Base-by-base conservation (phyloP, 768 basidiomycete genomes). In the Kwoniella dejecticola region DNA sequence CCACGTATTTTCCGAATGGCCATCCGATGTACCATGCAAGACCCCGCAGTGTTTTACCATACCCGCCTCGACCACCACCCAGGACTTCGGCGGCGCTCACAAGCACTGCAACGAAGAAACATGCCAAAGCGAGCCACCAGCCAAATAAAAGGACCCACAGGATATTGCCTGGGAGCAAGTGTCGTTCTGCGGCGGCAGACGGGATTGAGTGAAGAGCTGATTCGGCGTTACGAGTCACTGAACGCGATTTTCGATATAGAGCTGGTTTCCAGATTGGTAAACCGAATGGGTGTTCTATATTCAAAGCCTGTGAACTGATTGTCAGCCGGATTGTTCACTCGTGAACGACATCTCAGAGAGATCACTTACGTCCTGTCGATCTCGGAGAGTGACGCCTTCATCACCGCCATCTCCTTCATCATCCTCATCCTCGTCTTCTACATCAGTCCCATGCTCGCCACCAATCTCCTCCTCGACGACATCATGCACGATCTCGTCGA, bases 181-280 rank as follows among this genome's bases (percentile, higher is more conserved):
- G 95, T 27, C 91, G 87, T 72, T 95, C 92, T 1, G 90, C 92
- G 64, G 92, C 90, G 2, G 91, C 89, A 19, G 91, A 95, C 1
- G 96, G 96, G 29, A 90, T 84, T 12, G 89, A 85, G 76, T 99
- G 96, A 3, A 99, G 85, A 0, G 90, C 96, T 60, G 89, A 87
- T 78, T 99, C 96, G 36, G 96, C 96, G 80, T 92, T 86, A 52
- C 95, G 90, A 49, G 94, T 97, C 70, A 99, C 90, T 2, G 94
- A 91, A 30, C 96, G 88, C 30, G 90, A 89, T 77, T 99, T 99
- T 80, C 94, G 93, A 86, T 99, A 99, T 60, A 99, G 80, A 0
- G 96, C 96, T 21, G 96, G 96, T 79, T 99, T 99, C 96, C 96
- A 99, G 76, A 99, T 97, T 38, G 91, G 95, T 61, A 99, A 83